A percentile compares a stretch with the other conserved stretches of the same genome.
Evolutionary conservation across 768 basidiomycete species (phyloP).

Genomic region (Dendrothele bispora): DNA sequence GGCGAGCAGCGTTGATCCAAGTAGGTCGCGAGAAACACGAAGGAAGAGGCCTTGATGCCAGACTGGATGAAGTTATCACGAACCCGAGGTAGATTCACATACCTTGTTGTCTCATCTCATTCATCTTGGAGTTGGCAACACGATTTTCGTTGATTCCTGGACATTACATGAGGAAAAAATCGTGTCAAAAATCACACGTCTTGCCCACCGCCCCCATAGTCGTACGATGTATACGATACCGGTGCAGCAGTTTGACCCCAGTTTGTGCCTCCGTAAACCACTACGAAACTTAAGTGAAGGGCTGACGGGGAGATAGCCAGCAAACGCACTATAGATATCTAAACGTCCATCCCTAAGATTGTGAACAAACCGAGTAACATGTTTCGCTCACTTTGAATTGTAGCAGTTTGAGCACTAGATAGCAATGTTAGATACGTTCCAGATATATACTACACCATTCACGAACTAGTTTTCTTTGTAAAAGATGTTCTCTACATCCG

Average conservation of each 20-base stretch:
- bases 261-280: conserved; percentile 66
- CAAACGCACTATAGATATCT: conserved; percentile 50
- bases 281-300: conserved; percentile 19
- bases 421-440: background rate
- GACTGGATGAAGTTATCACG: background rate
- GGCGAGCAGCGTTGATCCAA: conserved; percentile 41
- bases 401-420: conserved; percentile 44
- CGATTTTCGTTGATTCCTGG: conserved; percentile 53
- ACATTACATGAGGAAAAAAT: background rate
- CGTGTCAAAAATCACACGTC: conserved; percentile 8
- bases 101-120: conserved; percentile 56
- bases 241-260: conserved; percentile 61
- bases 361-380: conserved; percentile 5
- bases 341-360: conserved; percentile 15
- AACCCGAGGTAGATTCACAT: background rate
- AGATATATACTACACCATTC: background rate
- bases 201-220: conserved; percentile 56
- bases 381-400: conserved; percentile 41
- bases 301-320: too few species aligned
- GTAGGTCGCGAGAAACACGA: conserved; percentile 48
- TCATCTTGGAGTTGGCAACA: conserved; percentile 48
- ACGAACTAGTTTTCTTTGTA: conserved; percentile 54
- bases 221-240: conserved; percentile 60
- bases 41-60: conserved; percentile 46
- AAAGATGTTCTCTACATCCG: conserved; percentile 43